Conservation (phyloP, 306 rosid genomes). For the Prunus dulcis region DNA sequence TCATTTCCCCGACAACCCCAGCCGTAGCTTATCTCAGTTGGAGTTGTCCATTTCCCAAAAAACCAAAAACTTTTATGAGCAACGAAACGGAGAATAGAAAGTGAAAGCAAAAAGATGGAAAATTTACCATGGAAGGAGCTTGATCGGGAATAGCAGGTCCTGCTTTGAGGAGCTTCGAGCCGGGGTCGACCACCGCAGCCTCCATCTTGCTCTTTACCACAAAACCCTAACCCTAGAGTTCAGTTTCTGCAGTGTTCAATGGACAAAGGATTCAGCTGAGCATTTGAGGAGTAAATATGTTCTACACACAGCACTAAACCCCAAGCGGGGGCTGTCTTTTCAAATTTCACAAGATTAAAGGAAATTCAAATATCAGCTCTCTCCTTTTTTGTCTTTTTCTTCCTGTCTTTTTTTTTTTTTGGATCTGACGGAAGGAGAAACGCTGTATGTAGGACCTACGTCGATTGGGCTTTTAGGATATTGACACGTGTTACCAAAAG, state of each 20-base stretch:
- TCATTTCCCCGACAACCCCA: not conserved
- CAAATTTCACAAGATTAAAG: not conserved
- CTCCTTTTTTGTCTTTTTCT: not conserved
- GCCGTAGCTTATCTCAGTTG: not conserved
- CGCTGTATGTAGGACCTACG: not conserved
- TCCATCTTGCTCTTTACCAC: constrained; percentile 44
- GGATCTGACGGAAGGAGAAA: not conserved
- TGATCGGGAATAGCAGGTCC: constrained; percentile 97
- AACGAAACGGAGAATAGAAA: not conserved
- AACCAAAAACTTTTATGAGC: not conserved
- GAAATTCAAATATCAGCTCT: not conserved
- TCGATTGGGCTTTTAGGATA: not conserved
- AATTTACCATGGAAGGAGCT: constrained; percentile 73
- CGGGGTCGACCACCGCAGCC: constrained; percentile 83
- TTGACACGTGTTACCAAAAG: not conserved
- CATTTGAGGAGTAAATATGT: not conserved
- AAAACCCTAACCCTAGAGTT: constrained; percentile 1
- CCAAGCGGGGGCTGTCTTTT: not conserved
- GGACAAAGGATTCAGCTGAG: not conserved
- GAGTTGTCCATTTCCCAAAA: not conserved
- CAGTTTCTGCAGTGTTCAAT: not conserved
- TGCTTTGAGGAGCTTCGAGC: constrained; percentile 88
- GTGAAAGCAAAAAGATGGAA: not conserved
- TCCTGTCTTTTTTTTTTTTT: not conserved
- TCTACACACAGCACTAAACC: too few relatives aligned